Percentiles rank a stretch among this genome's conserved stretches.
phyloP scores from a whole-genome alignment of 768 basidiomycete genomes.

The Mycena venus region DNA sequence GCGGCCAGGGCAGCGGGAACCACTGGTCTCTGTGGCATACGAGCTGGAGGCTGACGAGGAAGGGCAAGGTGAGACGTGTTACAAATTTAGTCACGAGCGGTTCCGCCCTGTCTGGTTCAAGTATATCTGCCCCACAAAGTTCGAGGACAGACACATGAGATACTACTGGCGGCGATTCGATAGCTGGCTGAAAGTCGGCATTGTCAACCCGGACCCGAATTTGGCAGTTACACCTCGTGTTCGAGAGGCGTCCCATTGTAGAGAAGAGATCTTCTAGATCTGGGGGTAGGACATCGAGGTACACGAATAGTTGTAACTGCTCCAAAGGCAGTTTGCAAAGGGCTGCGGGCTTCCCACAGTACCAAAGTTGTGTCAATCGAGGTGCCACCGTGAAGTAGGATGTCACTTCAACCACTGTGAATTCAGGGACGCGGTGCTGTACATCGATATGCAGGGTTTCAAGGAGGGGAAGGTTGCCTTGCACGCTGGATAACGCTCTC shows the following conservation, averaged over 20 bases:
- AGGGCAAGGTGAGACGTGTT: neutral
- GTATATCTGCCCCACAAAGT: neutral
- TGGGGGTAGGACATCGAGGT: neutral
- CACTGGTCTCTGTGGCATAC: neutral
- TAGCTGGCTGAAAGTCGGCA: neutral
- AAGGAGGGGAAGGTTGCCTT: neutral
- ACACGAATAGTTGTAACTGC: neutral
- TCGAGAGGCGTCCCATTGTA: neutral
- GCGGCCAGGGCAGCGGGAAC: slow-evolving; percentile 1
- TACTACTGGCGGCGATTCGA: neutral
- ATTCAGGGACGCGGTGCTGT: neutral
- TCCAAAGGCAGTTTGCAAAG: slow-evolving; percentile 4
- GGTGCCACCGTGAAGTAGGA: neutral
- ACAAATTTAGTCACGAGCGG: neutral
- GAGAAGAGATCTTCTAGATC: neutral
- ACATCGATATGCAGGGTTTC: neutral
- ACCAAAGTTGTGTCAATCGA: neutral
- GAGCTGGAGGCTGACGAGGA: neutral
- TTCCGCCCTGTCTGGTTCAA: neutral
- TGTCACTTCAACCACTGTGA: neutral
- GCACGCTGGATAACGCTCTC: neutral
- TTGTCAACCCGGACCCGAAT: neutral
- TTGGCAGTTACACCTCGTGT: neutral
- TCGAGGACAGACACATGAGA: neutral
- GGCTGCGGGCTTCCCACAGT: neutral